Evolutionary conservation across 2,329 filamentous ascomycete species (phyloP).

Genomic region (Exophiala aquamarina): DNA sequence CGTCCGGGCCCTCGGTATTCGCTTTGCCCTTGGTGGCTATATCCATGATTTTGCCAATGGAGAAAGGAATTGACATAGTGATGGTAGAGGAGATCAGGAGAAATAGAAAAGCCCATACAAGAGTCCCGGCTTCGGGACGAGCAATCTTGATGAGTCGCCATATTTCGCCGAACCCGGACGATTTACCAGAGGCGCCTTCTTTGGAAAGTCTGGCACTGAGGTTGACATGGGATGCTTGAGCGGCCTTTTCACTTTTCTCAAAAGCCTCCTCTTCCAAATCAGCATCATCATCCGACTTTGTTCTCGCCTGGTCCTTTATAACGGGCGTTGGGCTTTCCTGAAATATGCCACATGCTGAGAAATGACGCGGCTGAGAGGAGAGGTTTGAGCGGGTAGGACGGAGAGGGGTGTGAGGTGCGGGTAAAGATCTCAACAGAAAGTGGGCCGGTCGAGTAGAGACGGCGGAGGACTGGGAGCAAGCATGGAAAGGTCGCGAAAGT

Average conservation of each 20-base stretch:
- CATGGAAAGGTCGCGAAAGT: constrained; percentile 9
- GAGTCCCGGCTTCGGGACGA: constrained; percentile 74
- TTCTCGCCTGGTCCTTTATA: constrained; percentile 25
- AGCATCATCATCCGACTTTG: constrained; percentile 54
- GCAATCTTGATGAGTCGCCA: constrained; percentile 88
- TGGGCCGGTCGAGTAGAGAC: neutral
- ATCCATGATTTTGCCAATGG: constrained; percentile 93
- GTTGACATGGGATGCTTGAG: constrained; percentile 85
- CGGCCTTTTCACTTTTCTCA: constrained; percentile 76
- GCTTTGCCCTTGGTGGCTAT: constrained; percentile 73
- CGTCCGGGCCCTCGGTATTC: constrained; percentile 21
- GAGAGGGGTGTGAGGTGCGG: neutral
- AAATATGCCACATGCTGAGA: constrained; percentile 18
- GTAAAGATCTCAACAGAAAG: neutral
- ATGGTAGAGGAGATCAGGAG: constrained; percentile 87
- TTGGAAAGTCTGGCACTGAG: constrained; percentile 84
- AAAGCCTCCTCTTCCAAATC: constrained; percentile 52
- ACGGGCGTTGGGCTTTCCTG: constrained; percentile 24
- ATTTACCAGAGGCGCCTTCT: constrained; percentile 60
- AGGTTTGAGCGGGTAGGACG: constrained; percentile 3
- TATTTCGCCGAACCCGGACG: constrained; percentile 71
- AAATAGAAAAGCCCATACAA: constrained; percentile 77
- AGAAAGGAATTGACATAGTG: constrained; percentile 95
- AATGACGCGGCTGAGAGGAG: constrained; percentile 14
- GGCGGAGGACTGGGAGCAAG: neutral